These are phyloP conservation scores for Monosporozyma aerobia DNA, from an alignment of 805 yeast genomes.

Conservation along the genomic window DNA sequence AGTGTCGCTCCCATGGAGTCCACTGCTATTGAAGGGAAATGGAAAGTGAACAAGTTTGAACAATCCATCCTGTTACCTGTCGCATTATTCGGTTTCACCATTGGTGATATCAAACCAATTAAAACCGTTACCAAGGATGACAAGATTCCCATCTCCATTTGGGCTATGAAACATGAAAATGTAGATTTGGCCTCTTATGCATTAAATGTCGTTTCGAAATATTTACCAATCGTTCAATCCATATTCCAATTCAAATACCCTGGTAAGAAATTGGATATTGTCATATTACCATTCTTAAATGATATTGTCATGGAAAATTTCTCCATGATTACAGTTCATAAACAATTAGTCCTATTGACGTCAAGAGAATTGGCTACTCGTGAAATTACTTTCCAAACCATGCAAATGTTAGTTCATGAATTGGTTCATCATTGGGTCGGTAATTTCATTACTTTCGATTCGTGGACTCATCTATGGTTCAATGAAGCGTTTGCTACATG, in stretches of 20 bases:
- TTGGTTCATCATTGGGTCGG: constrained; percentile 79
- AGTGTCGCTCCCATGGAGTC: not conserved
- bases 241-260: constrained; percentile 45
- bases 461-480: constrained; percentile 64
- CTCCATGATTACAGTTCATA: constrained; percentile 55
- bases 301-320: constrained; percentile 81
- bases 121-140: constrained; percentile 28
- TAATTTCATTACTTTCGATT: constrained; percentile 53
- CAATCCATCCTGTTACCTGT: constrained; percentile 51
- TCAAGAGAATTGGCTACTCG: constrained; percentile 23
- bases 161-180: constrained; percentile 34
- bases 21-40: constrained; percentile 31
- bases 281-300: constrained; percentile 58
- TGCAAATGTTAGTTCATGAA: constrained; percentile 61
- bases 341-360: constrained; percentile 39
- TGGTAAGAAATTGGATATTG: constrained; percentile 53
- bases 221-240: constrained; percentile 40
- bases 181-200: constrained; percentile 40
- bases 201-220: constrained; percentile 37
- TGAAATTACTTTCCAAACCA: constrained; percentile 29
- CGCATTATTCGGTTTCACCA: constrained; percentile 56
- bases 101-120: constrained; percentile 57
- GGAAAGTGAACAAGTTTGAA: constrained; percentile 21
- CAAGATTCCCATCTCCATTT: constrained; percentile 43
- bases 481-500: constrained; percentile 75